Evolutionary conservation across 805 yeast species (phyloP).

Genomic region (Candida quercuum): DNA sequence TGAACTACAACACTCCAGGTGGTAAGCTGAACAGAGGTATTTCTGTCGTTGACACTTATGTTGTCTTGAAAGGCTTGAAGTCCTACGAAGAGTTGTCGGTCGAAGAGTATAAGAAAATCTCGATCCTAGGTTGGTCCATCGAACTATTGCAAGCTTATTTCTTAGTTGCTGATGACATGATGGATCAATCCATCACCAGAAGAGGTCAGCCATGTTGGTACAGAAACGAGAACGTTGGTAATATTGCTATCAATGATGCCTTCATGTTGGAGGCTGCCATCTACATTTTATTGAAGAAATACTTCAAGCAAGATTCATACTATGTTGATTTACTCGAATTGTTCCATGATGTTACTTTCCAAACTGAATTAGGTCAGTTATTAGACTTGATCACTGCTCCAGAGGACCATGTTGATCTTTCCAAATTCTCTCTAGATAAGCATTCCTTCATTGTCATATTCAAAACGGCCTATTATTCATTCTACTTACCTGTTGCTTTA

Average conservation of each 20-base stretch:
- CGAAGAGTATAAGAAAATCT: conserved; percentile 77
- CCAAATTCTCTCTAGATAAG: conserved; percentile 79
- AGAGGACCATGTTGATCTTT: conserved; percentile 86
- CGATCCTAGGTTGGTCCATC: conserved; percentile 91
- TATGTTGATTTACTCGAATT: conserved; percentile 88
- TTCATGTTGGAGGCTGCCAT: conserved; percentile 96
- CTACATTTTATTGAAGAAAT: conserved; percentile 80
- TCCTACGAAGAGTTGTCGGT: conserved; percentile 51
- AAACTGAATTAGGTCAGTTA: conserved; percentile 95
- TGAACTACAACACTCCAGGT: conserved; percentile 88
- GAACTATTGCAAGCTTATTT: conserved; percentile 95
- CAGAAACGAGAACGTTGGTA: conserved; percentile 69
- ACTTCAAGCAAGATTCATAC: conserved; percentile 76
- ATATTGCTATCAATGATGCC: conserved; percentile 95
- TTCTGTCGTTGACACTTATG: conserved; percentile 91
- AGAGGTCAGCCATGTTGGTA: conserved; percentile 99
- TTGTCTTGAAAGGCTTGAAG: conserved; percentile 61
- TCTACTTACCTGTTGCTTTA: conserved; percentile 94
- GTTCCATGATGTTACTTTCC: conserved; percentile 96
- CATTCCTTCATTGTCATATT: conserved; percentile 93
- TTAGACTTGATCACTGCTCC: conserved; percentile 96
- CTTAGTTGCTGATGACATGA: conserved; percentile 96
- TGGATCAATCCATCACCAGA: conserved; percentile 95
- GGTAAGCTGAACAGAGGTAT: conserved; percentile 96
- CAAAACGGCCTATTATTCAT: conserved; percentile 97